Conservation (phyloP, 805 yeast genomes). For the Kodamaea kaohsiungensis region DNA sequence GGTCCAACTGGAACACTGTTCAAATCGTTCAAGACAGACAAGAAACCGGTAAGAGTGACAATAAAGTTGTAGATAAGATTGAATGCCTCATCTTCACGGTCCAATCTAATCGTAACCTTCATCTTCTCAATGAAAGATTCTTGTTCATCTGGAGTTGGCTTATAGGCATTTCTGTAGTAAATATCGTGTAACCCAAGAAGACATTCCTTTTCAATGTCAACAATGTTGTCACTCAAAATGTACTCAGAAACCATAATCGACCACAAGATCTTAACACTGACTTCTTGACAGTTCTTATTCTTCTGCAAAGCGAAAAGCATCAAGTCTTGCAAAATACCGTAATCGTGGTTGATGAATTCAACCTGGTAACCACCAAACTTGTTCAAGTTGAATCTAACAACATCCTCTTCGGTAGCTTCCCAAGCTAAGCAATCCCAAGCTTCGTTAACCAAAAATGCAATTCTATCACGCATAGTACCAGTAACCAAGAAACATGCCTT, state of each 20-base stretch:
- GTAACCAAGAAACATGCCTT: constrained; percentile 66
- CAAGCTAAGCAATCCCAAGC: constrained; percentile 79
- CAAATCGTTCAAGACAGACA: constrained; percentile 65
- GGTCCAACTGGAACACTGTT: constrained; percentile 75
- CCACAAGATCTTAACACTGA: constrained; percentile 71
- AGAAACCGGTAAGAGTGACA: constrained; percentile 57
- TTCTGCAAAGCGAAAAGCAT: constrained; percentile 69
- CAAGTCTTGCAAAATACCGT: constrained; percentile 62
- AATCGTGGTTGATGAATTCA: constrained; percentile 56
- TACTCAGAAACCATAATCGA: constrained; percentile 68
- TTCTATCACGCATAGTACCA: constrained; percentile 60
- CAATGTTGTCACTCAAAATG: constrained; percentile 54
- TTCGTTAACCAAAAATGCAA: constrained; percentile 53
- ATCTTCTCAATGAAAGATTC: constrained; percentile 51
- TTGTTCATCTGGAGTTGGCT: constrained; percentile 59
- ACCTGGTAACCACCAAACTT: constrained; percentile 73
- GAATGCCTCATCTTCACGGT: constrained; percentile 65
- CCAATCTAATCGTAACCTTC: constrained; percentile 51
- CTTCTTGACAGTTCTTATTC: constrained; percentile 57
- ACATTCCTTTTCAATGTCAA: constrained; percentile 64
- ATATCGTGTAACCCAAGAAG: constrained; percentile 64
- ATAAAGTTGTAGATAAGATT: constrained; percentile 50
- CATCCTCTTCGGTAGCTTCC: constrained; percentile 56
- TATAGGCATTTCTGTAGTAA: constrained; percentile 56
- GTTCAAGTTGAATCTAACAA: constrained; percentile 56